Evolutionary conservation across 2,329 filamentous ascomycete species (phyloP).

Genomic region (Fusarium floridanum): DNA sequence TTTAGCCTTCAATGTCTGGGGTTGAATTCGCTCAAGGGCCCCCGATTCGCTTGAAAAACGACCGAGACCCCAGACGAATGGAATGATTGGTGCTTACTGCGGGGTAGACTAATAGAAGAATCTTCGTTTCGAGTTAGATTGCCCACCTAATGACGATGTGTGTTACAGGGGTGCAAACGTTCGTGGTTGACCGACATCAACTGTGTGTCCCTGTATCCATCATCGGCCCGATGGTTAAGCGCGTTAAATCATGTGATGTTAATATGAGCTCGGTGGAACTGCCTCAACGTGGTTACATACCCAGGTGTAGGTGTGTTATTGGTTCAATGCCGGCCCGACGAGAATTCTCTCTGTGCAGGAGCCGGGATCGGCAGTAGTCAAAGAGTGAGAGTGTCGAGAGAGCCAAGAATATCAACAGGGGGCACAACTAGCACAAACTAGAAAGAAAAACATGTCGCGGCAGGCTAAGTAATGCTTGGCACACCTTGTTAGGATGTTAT

Average conservation of each 20-base stretch:
- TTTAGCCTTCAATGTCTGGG: conserved; percentile 5
- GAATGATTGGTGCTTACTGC: conserved; percentile 19
- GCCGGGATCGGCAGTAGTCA: neutral
- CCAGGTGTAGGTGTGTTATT: neutral
- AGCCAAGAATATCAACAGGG: neutral
- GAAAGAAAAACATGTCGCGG: neutral
- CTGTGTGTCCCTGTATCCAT: neutral
- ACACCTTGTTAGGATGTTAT: neutral
- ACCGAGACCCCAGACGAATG: neutral
- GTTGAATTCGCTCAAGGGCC: neutral
- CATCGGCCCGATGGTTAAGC: conserved; percentile 3
- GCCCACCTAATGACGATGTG: conserved; percentile 16
- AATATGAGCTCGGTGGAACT: neutral
- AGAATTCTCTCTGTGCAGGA: neutral
- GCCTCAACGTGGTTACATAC: neutral
- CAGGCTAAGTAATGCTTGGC: neutral
- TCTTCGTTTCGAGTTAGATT: conserved; percentile 20
- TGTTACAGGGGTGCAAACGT: conserved; percentile 16
- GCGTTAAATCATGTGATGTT: neutral
- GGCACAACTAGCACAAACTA: neutral
- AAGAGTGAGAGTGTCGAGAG: neutral
- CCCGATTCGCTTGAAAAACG: conserved; percentile 6
- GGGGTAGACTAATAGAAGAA: conserved; percentile 28
- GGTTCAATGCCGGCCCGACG: neutral
- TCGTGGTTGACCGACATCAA: neutral